phyloP scores from a whole-genome alignment of 305 asterid genomes.

The Solanum chacoense region DNA sequence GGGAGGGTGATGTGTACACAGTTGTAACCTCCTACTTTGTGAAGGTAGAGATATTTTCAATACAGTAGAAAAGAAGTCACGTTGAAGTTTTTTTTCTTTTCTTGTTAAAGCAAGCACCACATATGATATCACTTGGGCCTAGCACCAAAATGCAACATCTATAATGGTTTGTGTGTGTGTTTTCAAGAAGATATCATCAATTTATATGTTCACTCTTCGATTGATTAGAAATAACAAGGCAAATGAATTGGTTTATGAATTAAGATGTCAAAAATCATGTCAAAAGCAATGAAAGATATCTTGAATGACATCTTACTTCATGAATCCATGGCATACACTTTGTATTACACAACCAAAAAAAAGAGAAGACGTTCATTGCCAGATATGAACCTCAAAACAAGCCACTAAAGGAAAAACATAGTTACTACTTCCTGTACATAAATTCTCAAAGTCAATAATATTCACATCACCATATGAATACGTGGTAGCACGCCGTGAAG shows the following conservation, averaged over 20 bases:
- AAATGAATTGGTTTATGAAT: not conserved
- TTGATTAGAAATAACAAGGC: not conserved
- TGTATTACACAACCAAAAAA: not conserved
- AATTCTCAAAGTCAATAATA: not conserved
- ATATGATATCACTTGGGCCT: not conserved
- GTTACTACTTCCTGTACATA: not conserved
- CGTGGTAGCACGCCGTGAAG: not conserved
- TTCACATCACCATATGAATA: slow-evolving; percentile 11
- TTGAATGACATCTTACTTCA: not conserved
- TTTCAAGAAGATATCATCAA: not conserved
- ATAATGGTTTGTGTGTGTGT: not conserved
- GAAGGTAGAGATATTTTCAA: too few relatives aligned
- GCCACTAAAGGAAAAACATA: not conserved
- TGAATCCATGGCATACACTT: not conserved
- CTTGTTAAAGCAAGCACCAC: not conserved
- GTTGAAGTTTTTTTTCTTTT: too few relatives aligned
- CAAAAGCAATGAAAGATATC: not conserved
- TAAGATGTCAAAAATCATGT: not conserved
- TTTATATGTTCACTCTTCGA: not conserved
- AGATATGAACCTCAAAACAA: not conserved
- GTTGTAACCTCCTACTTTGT: too few relatives aligned
- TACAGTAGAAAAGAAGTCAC: too few relatives aligned
- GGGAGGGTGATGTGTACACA: too few relatives aligned
- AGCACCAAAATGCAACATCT: not conserved
- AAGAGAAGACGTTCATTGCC: not conserved